Evolutionary conservation across 139 green algal species (phyloP), one percentile per base, ranked within the genome.

Genomic region (Edaphochlamys debaryana): DNA sequence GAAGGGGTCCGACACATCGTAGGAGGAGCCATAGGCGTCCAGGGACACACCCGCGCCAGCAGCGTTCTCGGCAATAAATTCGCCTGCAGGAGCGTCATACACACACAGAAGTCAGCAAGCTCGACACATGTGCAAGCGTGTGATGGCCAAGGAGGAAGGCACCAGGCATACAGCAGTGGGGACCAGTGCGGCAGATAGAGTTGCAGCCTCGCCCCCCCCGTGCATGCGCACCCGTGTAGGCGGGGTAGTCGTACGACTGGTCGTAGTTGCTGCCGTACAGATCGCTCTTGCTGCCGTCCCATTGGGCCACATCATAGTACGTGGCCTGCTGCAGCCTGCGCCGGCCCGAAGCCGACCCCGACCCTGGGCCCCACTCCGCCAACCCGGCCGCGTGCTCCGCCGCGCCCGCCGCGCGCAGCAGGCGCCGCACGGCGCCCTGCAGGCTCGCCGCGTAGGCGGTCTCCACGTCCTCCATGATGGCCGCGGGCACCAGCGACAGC

Each of bases 401-500:
- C 56, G 50, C 48, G 15, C 20, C 17, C 30, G 15, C 60, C 40
- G 54, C 3, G 1, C 25, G 45, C 41, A 82, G 62, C 63, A 82
- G 62, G 13, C 76, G 62, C 17, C 76, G 62, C 42, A 62, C 2
- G 27, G n/a, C 45, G 25, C 17, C n/a, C 38, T 29, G 30, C 62
- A 82, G 63, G 42, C 32, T 50, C 23, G 40, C 32, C 6, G 76
- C 64, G 76, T 82, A 82, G 34, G 34, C n/a, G 30, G 11, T 41
- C 30, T 19, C 38, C 3, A 84, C 36, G 29, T 70, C 30, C 19
- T 76, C 78, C 27, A 60, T 40, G 0, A 76, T 20, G n/a, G 64
- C 66, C 27, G 66, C 68, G 1, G 78, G 78, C 78, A 84, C 78
- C 25, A 84, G 78, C 50, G 78, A 77, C 29, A 84, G 78, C 78